phyloP scores from a whole-genome alignment of 225 moss, liverwort and hornwort genomes.

The Physcomitrium patens region DNA sequence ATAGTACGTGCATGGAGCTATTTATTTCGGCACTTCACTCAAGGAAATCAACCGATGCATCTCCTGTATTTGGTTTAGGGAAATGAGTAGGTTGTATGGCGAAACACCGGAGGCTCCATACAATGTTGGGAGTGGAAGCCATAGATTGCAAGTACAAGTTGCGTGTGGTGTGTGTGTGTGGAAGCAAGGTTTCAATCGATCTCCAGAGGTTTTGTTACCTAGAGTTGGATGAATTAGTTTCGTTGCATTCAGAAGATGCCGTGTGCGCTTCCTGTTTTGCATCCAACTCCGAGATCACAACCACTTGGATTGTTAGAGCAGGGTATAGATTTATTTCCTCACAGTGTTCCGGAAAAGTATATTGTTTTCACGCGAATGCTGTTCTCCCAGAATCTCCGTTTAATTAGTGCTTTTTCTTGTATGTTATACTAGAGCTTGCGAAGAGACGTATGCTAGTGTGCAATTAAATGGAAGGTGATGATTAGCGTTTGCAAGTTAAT shows the following conservation, averaged over 20 bases:
- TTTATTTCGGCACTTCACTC: too few species aligned
- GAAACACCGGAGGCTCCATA: too few species aligned
- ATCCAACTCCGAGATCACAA: background rate
- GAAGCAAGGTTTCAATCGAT: background rate
- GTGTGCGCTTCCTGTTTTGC: background rate
- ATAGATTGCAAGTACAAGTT: too few species aligned
- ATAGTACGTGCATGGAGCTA: too few species aligned
- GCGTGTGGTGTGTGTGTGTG: constrained; percentile 4
- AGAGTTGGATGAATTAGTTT: background rate
- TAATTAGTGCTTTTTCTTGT: background rate
- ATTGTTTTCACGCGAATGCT: background rate
- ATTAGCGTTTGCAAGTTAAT: background rate
- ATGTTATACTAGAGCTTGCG: too few species aligned
- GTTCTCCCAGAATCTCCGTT: background rate
- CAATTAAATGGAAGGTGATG: background rate
- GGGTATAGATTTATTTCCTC: background rate
- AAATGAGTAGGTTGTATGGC: too few species aligned
- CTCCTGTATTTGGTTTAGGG: too few species aligned
- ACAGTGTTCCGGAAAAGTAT: background rate
- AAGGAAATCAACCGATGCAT: too few species aligned
- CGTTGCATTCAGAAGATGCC: background rate
- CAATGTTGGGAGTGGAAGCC: too few species aligned
- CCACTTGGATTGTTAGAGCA: background rate
- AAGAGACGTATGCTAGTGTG: too few species aligned
- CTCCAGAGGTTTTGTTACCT: background rate